phyloP scores from a whole-genome alignment of 164 flowering plant species.

The Chloranthus sessilifolius region DNA sequence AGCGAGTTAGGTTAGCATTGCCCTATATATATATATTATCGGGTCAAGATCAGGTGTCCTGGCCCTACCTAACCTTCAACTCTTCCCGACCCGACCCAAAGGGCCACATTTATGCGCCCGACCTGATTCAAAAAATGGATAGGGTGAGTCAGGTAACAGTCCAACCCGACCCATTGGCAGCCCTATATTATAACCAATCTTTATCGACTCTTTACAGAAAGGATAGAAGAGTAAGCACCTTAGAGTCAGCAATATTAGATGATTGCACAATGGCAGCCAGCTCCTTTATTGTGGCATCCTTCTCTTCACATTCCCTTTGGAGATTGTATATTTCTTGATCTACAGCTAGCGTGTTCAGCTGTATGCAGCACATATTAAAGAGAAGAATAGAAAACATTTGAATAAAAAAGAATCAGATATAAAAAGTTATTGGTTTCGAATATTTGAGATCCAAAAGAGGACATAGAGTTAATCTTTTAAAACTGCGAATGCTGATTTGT shows the following conservation, averaged over 20 bases:
- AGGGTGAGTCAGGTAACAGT: too few relatives aligned
- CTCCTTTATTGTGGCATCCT: slow-evolving; percentile 64
- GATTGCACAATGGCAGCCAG: slow-evolving; percentile 40
- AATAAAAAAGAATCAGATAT: background rate
- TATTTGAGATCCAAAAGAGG: too few relatives aligned
- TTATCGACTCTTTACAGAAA: too few relatives aligned
- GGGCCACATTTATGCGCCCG: too few relatives aligned
- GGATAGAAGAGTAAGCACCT: slow-evolving; percentile 32
- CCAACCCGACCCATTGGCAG: background rate
- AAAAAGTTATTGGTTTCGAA: background rate
- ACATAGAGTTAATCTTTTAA: too few relatives aligned
- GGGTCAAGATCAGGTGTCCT: too few relatives aligned
- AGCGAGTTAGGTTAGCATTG: too few relatives aligned
- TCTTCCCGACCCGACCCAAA: too few relatives aligned
- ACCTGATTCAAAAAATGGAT: too few relatives aligned
- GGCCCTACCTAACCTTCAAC: too few relatives aligned
- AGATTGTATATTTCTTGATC: slow-evolving; percentile 69
- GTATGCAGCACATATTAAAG: slow-evolving; percentile 7
- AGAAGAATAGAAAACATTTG: background rate
- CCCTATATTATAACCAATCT: background rate
- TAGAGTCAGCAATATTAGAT: slow-evolving; percentile 43
- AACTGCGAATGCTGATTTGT: too few relatives aligned
- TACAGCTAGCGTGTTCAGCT: slow-evolving; percentile 42
- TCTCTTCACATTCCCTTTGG: slow-evolving; percentile 62
- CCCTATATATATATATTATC: too few relatives aligned